Percentiles rank a stretch among this genome's conserved stretches.
phyloP scores from a whole-genome alignment of 1,284 basidiomycete genomes.

The Malassezia dermatis region DNA sequence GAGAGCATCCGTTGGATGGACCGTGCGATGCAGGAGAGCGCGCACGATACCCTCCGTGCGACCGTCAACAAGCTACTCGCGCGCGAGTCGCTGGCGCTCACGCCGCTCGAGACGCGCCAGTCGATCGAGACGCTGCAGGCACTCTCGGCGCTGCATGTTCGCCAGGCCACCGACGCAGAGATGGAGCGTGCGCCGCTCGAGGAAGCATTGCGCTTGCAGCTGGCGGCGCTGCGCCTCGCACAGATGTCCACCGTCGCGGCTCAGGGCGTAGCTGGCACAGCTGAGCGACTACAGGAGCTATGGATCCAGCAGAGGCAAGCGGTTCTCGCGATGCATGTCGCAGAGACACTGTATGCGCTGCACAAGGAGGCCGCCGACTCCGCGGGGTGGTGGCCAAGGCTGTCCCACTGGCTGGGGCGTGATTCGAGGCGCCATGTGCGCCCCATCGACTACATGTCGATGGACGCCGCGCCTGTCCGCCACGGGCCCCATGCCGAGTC shows the following conservation, averaged over 20 bases:
- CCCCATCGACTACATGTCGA: background rate
- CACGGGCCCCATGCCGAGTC: background rate
- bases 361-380: background rate
- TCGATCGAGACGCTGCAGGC: conserved; percentile 26
- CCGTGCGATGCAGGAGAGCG: conserved; percentile 1
- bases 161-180: conserved; percentile 1
- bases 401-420: background rate
- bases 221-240: conserved; percentile 24
- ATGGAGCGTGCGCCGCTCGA: conserved; percentile 11
- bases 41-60: background rate
- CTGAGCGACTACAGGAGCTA: conserved; percentile 19
- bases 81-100: background rate
- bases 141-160: conserved; percentile 27
- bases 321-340: conserved; percentile 28
- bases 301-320: conserved; percentile 31
- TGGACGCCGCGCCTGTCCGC: background rate
- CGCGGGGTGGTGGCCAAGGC: background rate
- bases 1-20: conserved; percentile 1
- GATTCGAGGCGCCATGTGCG: background rate
- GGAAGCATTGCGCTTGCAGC: conserved; percentile 27
- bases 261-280: background rate
- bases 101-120: conserved; percentile 24
- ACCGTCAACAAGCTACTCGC: background rate
- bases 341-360: conserved; percentile 36
- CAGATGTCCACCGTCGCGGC: background rate